A percentile compares a stretch with the other conserved stretches of the same genome.
These are phyloP conservation scores for Tephrocybe sp. DNA, from an alignment of 768 basidiomycete genomes.

Conservation along the genomic window DNA sequence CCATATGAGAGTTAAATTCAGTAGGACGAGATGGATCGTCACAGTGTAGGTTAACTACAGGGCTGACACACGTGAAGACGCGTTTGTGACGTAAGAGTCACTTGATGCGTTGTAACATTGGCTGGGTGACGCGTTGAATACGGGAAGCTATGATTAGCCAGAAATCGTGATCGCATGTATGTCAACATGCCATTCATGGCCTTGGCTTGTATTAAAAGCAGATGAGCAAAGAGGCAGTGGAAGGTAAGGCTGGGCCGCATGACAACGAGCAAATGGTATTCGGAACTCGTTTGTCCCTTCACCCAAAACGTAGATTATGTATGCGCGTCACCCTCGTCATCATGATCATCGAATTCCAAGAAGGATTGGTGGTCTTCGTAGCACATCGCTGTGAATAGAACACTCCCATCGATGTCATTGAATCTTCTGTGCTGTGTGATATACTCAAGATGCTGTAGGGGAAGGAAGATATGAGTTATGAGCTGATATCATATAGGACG, in stretches of 20 bases:
- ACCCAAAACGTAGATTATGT: not conserved
- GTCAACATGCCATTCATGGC: not conserved
- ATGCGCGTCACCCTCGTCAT: constrained; percentile 16
- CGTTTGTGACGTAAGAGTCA: constrained; percentile 19
- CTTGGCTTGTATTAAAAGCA: too few species aligned
- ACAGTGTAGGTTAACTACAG: not conserved
- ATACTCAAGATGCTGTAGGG: constrained; percentile 18
- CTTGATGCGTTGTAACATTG: not conserved
- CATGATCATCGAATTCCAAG: constrained; percentile 16
- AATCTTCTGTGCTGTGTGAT: constrained; percentile 14
- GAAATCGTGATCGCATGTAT: not conserved
- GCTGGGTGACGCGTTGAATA: not conserved
- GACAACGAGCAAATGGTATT: not conserved
- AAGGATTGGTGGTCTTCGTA: constrained; percentile 26
- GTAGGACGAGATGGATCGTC: too few species aligned
- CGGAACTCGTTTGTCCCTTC: not conserved
- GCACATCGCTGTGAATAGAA: not conserved
- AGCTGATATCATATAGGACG: too few species aligned
- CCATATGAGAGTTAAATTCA: not conserved
- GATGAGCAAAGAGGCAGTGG: too few species aligned
- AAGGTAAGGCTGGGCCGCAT: not conserved
- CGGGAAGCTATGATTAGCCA: not conserved
- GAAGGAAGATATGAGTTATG: not conserved
- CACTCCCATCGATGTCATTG: constrained; percentile 19
- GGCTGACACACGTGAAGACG: constrained; percentile 28